These are phyloP conservation scores for Colletotrichum sp. DNA, from an alignment of 2,329 filamentous ascomycete species.

Conservation along the genomic window DNA sequence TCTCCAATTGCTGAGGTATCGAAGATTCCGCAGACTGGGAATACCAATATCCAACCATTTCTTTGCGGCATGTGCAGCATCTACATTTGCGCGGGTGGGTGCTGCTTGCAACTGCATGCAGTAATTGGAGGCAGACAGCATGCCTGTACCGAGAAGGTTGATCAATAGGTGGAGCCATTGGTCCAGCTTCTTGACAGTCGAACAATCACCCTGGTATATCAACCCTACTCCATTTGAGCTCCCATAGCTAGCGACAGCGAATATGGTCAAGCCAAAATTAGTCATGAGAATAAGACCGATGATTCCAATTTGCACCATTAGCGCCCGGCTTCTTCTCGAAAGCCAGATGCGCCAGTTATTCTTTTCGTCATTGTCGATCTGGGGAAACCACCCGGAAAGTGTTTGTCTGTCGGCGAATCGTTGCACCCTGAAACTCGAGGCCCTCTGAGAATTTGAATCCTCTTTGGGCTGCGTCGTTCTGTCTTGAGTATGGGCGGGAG, in stretches of 20 bases:
- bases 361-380: conserved; percentile 20
- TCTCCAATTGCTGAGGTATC: not conserved
- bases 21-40: conserved; percentile 1
- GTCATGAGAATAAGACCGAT: conserved; percentile 28
- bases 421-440: not conserved
- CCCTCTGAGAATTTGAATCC: not conserved
- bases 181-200: conserved; percentile 13
- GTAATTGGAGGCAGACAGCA: conserved; percentile 36
- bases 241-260: conserved; percentile 13
- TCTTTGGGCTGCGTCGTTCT: not conserved
- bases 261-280: conserved; percentile 27
- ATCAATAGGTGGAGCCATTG: conserved; percentile 32
- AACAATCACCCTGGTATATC: conserved; percentile 30
- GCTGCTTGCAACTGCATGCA: conserved; percentile 35
- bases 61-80: conserved; percentile 43
- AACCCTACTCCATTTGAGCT: conserved; percentile 27
- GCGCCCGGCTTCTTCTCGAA: conserved; percentile 23
- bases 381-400: conserved; percentile 27
- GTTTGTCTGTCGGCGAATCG: not conserved
- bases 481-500: not conserved
- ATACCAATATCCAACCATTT: conserved; percentile 51
- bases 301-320: conserved; percentile 26
- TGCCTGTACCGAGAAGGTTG: conserved; percentile 31
- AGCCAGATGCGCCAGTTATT: conserved; percentile 23
- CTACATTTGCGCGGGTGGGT: conserved; percentile 31